Conservation (phyloP, 768 basidiomycete species). For the Coprinopsis cinerea region DNA sequence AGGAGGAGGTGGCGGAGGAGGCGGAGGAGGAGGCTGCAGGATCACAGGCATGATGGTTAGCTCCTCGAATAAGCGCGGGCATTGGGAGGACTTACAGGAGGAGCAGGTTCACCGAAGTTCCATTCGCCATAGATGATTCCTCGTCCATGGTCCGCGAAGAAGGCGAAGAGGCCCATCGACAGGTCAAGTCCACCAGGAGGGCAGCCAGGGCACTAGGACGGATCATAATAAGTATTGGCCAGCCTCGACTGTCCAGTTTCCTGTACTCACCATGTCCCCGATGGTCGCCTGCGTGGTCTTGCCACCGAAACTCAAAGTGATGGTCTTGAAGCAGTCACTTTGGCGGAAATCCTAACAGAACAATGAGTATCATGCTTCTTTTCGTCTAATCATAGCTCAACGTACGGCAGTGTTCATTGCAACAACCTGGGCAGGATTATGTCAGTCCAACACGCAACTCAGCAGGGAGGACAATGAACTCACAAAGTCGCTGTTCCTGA, state of each 20-base stretch:
- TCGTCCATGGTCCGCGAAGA: conserved; percentile 34
- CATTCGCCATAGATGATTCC: conserved; percentile 63
- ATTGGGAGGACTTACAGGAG: too few relatives aligned
- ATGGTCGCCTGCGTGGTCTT: conserved; percentile 53
- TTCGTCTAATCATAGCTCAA: neutral
- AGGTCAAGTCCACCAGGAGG: conserved; percentile 20
- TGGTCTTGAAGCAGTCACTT: conserved; percentile 26
- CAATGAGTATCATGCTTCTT: too few relatives aligned
- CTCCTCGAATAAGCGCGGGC: too few relatives aligned
- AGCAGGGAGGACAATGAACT: conserved; percentile 42
- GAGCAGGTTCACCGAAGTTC: conserved; percentile 30
- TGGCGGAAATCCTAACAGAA: conserved; percentile 12
- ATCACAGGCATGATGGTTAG: too few relatives aligned
- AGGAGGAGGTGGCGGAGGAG: conserved; percentile 12
- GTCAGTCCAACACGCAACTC: conserved; percentile 41
- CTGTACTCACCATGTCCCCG: conserved; percentile 49
- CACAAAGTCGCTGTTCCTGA: conserved; percentile 22
- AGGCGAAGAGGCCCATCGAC: conserved; percentile 46
- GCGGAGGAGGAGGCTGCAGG: neutral
- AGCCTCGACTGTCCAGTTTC: neutral
- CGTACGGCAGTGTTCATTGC: conserved; percentile 21
- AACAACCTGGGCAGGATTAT: conserved; percentile 21
- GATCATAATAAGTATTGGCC: neutral
- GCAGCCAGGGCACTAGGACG: conserved; percentile 10
- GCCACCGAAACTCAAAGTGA: conserved; percentile 58